Conservation (phyloP, 2,329 filamentous ascomycete species). For the Epichloe coenophiala region DNA sequence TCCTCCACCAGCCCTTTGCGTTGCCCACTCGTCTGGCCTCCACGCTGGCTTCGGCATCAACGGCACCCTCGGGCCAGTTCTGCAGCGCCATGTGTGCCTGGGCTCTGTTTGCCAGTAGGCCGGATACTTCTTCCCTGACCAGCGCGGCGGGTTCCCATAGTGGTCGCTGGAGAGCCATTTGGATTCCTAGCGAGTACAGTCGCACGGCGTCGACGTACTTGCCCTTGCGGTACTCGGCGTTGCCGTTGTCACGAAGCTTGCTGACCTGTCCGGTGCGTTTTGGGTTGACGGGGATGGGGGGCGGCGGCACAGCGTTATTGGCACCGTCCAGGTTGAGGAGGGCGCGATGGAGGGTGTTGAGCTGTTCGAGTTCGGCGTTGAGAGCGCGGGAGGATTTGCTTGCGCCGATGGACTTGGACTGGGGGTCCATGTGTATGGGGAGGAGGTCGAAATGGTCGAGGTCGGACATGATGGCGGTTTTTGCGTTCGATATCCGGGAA, state of each 20-base stretch:
- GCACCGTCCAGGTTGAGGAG: conserved; percentile 45
- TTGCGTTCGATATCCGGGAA: not conserved
- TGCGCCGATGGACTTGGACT: conserved; percentile 58
- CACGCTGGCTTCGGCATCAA: conserved; percentile 78
- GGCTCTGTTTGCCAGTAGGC: conserved; percentile 73
- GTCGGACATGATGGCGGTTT: conserved; percentile 34
- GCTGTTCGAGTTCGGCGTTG: conserved; percentile 50
- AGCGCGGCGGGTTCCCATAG: conserved; percentile 78
- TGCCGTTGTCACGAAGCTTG: conserved; percentile 84
- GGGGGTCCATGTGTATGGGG: conserved; percentile 68
- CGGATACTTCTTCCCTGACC: conserved; percentile 71
- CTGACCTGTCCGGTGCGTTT: conserved; percentile 78
- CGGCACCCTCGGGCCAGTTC: conserved; percentile 72
- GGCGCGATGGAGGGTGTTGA: conserved; percentile 67
- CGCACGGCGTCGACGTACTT: conserved; percentile 62
- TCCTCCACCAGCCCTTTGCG: conserved; percentile 87
- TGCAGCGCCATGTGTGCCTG: conserved; percentile 78
- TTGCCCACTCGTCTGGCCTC: conserved; percentile 80
- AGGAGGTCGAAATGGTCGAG: conserved; percentile 68
- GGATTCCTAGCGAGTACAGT: conserved; percentile 73
- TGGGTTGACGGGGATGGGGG: conserved; percentile 82
- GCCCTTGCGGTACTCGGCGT: conserved; percentile 67
- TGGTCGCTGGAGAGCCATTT: conserved; percentile 75
- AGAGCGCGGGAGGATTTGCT: conserved; percentile 36
- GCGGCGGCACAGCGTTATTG: conserved; percentile 55